Evolutionary conservation across 1,284 basidiomycete genomes (phyloP).

Genomic region (Anthracocystis panici-leucophaei): DNA sequence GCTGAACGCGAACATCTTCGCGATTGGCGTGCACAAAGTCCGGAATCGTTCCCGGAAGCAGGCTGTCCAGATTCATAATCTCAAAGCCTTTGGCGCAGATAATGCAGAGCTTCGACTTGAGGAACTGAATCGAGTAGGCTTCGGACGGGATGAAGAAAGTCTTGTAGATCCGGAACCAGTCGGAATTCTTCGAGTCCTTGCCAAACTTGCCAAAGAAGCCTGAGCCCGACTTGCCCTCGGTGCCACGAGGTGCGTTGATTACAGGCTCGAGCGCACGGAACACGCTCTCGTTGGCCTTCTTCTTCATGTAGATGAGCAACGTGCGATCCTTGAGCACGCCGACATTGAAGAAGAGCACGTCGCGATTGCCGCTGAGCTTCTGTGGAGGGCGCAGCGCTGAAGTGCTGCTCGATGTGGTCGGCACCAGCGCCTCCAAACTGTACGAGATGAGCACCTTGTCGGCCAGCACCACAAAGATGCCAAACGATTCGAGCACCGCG

Average conservation of each 20-base stretch:
- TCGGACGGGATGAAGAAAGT: slow-evolving; percentile 93
- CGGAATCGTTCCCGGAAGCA: slow-evolving; percentile 86
- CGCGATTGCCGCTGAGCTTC: slow-evolving; percentile 86
- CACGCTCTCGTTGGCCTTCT: slow-evolving; percentile 87
- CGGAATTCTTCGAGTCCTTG: slow-evolving; percentile 80
- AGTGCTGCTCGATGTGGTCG: slow-evolving; percentile 77
- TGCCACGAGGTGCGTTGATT: slow-evolving; percentile 80
- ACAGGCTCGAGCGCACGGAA: slow-evolving; percentile 95
- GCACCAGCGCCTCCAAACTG: slow-evolving; percentile 93
- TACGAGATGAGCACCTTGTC: slow-evolving; percentile 81
- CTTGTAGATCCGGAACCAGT: slow-evolving; percentile 92
- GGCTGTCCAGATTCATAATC: slow-evolving; percentile 85
- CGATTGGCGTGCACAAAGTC: slow-evolving; percentile 73
- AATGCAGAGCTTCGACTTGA: slow-evolving; percentile 90
- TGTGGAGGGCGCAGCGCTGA: slow-evolving; percentile 74
- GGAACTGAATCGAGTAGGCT: slow-evolving; percentile 87
- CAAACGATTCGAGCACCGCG: slow-evolving; percentile 92
- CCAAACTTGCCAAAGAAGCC: slow-evolving; percentile 78
- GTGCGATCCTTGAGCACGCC: slow-evolving; percentile 86
- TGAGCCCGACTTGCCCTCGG: slow-evolving; percentile 76
- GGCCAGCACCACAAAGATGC: slow-evolving; percentile 92
- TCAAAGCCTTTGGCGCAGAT: slow-evolving; percentile 89
- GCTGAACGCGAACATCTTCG: slow-evolving; percentile 80
- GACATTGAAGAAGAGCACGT: slow-evolving; percentile 93
- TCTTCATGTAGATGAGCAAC: slow-evolving; percentile 94